Conservation (phyloP, 176 grass and related monocot species). For the Pontederia crassipes region DNA sequence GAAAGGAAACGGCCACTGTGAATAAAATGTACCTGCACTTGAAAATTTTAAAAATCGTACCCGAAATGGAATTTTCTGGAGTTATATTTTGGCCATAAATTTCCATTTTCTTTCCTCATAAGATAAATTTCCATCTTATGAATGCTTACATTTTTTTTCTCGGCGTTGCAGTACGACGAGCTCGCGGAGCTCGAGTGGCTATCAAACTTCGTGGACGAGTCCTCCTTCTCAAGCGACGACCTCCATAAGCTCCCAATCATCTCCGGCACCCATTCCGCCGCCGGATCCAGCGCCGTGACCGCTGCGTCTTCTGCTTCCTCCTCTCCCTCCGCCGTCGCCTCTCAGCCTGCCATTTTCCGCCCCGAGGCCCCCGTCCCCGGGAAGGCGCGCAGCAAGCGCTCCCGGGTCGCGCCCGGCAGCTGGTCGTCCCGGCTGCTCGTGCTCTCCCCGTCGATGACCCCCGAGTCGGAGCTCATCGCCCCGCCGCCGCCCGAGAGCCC, state of each 20-base stretch:
- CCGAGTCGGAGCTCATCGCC: constrained; percentile 14
- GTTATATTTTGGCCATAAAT: background rate
- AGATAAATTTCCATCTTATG: background rate
- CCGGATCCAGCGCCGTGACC: constrained; percentile 16
- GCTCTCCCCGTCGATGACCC: background rate
- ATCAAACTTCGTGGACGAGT: constrained; percentile 62
- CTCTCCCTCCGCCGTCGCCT: constrained; percentile 9
- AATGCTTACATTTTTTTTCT: constrained; percentile 14
- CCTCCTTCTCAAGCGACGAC: constrained; percentile 60
- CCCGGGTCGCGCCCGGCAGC: too few species aligned
- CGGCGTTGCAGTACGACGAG: constrained; percentile 71
- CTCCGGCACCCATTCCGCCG: constrained; percentile 22
- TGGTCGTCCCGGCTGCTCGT: background rate
- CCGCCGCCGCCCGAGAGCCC: background rate
- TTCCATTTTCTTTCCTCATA: background rate
- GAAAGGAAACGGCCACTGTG: too few species aligned
- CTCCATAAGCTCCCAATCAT: constrained; percentile 88
- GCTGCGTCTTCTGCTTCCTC: constrained; percentile 3
- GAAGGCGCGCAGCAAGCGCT: constrained; percentile 47
- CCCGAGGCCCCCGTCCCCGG: constrained; percentile 34
- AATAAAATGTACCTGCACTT: too few species aligned
- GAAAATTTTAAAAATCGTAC: too few species aligned
- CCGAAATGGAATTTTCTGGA: background rate
- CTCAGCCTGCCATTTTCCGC: constrained; percentile 24
- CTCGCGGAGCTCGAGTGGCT: constrained; percentile 89